Percentiles rank a stretch among this genome's conserved stretches.
Conservation (phyloP, 352 stramenopile species). For the Globisporangium megalacanthum region DNA sequence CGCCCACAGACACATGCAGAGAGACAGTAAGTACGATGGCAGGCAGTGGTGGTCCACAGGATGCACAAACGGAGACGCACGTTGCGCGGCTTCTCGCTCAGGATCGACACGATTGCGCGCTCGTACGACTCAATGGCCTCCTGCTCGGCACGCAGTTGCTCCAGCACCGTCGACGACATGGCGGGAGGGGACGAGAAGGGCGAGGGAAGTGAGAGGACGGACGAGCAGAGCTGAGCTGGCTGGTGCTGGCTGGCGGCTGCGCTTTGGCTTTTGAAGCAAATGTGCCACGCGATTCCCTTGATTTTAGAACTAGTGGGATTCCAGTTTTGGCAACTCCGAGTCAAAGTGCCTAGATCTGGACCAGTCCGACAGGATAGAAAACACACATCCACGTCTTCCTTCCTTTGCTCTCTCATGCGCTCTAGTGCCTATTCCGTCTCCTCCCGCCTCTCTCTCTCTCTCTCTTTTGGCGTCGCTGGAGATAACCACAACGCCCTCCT, state of each 20-base stretch:
- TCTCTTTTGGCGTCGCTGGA: not conserved
- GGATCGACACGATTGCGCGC: constrained; percentile 58
- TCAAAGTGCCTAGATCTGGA: no score
- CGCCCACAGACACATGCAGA: constrained; percentile 1
- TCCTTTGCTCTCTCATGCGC: not conserved
- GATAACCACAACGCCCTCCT: no score
- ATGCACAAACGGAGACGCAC: constrained; percentile 27
- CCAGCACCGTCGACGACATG: constrained; percentile 86
- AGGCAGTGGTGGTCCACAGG: not conserved
- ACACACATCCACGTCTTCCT: not conserved
- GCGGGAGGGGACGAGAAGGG: not conserved
- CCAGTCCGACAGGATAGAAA: no score
- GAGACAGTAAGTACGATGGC: not conserved
- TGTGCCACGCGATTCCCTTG: no score
- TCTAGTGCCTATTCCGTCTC: not conserved
- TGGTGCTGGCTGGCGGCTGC: no score
- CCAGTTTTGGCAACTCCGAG: no score
- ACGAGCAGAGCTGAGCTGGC: no score
- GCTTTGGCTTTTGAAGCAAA: no score
- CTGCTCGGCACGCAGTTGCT: constrained; percentile 76
- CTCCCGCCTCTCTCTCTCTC: not conserved
- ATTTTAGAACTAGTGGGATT: no score
- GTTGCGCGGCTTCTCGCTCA: constrained; percentile 78
- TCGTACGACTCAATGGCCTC: constrained; percentile 80
- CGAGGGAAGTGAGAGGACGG: not conserved